Percentiles rank a stretch among this genome's conserved stretches.
phyloP scores from a whole-genome alignment of 2,329 filamentous ascomycete genomes.

The Magnaporthiopsis poae region DNA sequence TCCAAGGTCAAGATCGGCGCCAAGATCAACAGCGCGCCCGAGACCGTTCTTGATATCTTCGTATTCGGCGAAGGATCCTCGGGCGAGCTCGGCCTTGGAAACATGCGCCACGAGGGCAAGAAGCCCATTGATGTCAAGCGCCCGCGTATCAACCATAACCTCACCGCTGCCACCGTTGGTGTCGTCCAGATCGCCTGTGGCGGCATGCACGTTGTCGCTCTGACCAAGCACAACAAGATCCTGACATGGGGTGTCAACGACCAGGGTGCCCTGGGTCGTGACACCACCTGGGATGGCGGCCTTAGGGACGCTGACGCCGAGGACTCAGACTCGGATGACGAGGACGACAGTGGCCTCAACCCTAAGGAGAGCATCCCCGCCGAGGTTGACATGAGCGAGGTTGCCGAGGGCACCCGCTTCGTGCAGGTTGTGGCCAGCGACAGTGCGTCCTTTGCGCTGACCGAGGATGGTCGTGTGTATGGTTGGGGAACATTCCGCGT shows the following conservation, averaged over 20 bases:
- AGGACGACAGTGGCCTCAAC: conserved; percentile 41
- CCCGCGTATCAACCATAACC: conserved; percentile 57
- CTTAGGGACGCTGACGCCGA: conserved; percentile 43
- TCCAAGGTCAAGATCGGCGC: conserved; percentile 19
- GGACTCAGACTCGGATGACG: conserved; percentile 29
- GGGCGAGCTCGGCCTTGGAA: conserved; percentile 75
- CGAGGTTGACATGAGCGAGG: conserved; percentile 39
- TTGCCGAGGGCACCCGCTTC: conserved; percentile 22
- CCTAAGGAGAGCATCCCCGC: conserved; percentile 52
- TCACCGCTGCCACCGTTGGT: conserved; percentile 46
- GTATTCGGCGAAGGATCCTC: conserved; percentile 71
- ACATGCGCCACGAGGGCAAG: conserved; percentile 49
- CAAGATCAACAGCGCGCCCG: conserved; percentile 54
- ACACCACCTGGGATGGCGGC: conserved; percentile 55
- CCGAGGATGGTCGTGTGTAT: conserved; percentile 64
- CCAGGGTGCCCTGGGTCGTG: conserved; percentile 67
- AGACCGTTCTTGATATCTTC: conserved; percentile 58
- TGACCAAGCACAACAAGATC: conserved; percentile 73
- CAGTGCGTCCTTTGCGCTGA: conserved; percentile 66
- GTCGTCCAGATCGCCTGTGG: conserved; percentile 70
- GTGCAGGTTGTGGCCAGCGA: conserved; percentile 63
- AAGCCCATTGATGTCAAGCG: conserved; percentile 62
- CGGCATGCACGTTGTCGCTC: conserved; percentile 69
- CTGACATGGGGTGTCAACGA: conserved; percentile 84
- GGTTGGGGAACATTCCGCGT: conserved; percentile 75